Percentiles rank a stretch among this genome's conserved stretches.
Evolutionary conservation across 805 yeast species (phyloP).

Genomic region (Starmerella apis): DNA sequence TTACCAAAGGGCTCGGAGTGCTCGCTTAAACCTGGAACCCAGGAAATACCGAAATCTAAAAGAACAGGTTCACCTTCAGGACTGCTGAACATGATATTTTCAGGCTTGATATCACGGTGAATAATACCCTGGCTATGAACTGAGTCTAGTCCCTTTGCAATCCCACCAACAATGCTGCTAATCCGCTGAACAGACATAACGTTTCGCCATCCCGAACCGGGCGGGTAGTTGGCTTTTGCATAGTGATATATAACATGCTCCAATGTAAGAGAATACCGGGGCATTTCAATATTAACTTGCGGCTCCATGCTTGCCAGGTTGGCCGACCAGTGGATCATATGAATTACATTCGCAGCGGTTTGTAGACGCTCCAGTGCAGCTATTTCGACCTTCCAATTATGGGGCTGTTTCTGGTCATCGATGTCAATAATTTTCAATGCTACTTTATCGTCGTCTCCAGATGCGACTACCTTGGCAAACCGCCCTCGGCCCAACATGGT

Average conservation of each 20-base stretch:
- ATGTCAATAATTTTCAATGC: constrained; percentile 44
- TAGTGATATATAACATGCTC: constrained; percentile 30
- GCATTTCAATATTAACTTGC: constrained; percentile 34
- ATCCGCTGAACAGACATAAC: constrained; percentile 34
- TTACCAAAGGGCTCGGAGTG: constrained; percentile 25
- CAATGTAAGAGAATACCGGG: constrained; percentile 34
- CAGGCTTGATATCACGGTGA: constrained; percentile 50
- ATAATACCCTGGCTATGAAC: constrained; percentile 31
- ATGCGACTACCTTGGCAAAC: constrained; percentile 36
- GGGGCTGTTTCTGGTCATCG: constrained; percentile 47
- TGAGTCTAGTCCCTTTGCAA: constrained; percentile 24
- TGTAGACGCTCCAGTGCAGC: constrained; percentile 31
- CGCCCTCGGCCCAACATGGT: constrained; percentile 35
- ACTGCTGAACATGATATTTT: constrained; percentile 51
- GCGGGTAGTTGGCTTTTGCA: constrained; percentile 32
- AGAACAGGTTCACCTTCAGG: constrained; percentile 32
- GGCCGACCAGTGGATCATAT: constrained; percentile 26
- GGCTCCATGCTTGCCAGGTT: constrained; percentile 20
- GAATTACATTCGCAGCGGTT: constrained; percentile 20
- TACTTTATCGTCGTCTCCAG: constrained; percentile 22
- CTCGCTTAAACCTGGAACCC: constrained; percentile 26
- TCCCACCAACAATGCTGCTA: constrained; percentile 18
- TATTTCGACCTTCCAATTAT: constrained; percentile 40
- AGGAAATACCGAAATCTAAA: constrained; percentile 63
- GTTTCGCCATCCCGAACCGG: constrained; percentile 29